Percentiles rank a stretch among this genome's conserved stretches.
phyloP scores from a whole-genome alignment of 371 early-diverging fungal species.

The Mortierella sp. region DNA sequence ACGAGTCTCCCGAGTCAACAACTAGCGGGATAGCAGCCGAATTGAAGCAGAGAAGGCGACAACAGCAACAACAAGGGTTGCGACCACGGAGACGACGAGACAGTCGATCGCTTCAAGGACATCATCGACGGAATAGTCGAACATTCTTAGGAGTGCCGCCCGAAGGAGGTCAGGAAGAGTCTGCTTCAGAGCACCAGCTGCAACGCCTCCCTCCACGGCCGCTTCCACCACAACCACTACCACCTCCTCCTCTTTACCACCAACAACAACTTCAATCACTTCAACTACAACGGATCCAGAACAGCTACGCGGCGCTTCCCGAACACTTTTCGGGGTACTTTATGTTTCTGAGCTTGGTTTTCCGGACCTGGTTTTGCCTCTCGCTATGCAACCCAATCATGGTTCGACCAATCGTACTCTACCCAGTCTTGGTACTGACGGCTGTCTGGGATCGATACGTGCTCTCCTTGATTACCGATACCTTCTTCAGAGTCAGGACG shows the following conservation, averaged over 20 bases:
- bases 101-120: no score
- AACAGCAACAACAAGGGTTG: no score
- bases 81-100: no score
- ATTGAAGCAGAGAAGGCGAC: no score
- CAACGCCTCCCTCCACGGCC: background rate
- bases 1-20: no score
- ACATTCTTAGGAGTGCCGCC: no score
- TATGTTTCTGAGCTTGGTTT: constrained; percentile 23
- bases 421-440: constrained; percentile 37
- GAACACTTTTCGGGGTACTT: constrained; percentile 27
- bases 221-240: background rate
- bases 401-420: constrained; percentile 41
- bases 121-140: no score
- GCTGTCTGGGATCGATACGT: constrained; percentile 46
- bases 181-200: background rate
- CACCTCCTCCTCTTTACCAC: background rate
- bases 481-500: background rate
- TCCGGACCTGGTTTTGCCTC: constrained; percentile 34
- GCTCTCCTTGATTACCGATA: constrained; percentile 22
- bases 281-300: background rate
- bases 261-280: background rate
- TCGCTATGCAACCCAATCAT: constrained; percentile 43
- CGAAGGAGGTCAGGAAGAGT: no score
- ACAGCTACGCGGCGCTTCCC: background rate
- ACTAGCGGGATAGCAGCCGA: no score